Evolutionary conservation across 1,139 yeast genomes (phyloP), one percentile per base, ranked within the genome.

Genomic region (Taiozyma sp.): DNA sequence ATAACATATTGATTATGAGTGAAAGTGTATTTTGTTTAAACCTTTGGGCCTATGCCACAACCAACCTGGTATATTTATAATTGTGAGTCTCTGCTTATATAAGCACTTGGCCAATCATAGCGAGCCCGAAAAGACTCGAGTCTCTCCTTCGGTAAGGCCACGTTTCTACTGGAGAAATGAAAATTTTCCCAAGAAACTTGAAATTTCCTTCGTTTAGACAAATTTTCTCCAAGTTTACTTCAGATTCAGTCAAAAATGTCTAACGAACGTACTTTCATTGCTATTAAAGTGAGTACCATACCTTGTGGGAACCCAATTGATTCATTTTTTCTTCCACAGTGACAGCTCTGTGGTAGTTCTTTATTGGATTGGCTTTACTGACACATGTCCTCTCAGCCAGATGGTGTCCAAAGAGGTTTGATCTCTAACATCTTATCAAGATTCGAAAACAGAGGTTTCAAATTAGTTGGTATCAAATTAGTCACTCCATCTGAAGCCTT

Each of bases 341-440:
- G 27, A 24, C 4, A 3, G 27, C 27, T 24, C 27, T 24, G 27
- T 24, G 27, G 8, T 6, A 6, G 27, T 8, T 24, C 4, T 24
- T 28, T 28, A 9, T 28, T 28, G 10, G 8, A 28, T 4, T 4
- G 9, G 4, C 1, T 36, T 13, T 45, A 28, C 29, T 4, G 36
- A 43, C 49, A 70, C 24, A 38, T 19, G 14, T 32, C 8, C 4
- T 9, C 19, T 36, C 4, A 38, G 41, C 99, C 99, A 78, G 99
- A 93, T 77, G 99, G 98, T 79, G 99, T 93, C 82, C 98, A 93
- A 83, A 91, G 99, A 81, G 97, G 98, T 60, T 83, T 95, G 73
- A 80, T 92, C 76, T 78, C 96, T 71, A 80, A 88, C 66, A 92
- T 95, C 80, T 72, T 95, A 65, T 81, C 87, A 67, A 91, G 99